Conservation (phyloP, 768 basidiomycete genomes). For the Lactifluus hygrophoroides region DNA sequence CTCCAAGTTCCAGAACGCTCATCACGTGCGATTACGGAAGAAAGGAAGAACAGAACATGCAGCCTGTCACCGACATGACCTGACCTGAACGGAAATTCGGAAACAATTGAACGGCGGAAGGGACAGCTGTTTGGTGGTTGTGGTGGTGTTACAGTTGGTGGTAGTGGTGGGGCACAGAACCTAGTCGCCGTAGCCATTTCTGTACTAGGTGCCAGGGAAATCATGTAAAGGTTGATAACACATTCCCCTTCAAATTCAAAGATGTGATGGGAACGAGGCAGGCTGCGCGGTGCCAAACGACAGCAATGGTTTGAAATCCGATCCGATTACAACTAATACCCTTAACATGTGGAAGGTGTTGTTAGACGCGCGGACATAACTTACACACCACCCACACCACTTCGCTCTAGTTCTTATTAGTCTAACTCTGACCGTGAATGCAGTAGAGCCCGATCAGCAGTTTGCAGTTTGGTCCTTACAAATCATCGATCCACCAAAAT, state of each 20-base stretch:
- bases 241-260: not conserved
- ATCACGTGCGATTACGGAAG: not conserved
- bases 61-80: too few species aligned
- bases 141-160: too few species aligned
- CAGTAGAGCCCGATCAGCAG: not conserved
- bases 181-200: not conserved
- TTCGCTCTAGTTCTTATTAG: not conserved
- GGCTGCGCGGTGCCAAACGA: not conserved
- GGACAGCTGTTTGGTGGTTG: too few species aligned
- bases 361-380: not conserved
- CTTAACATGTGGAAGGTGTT: not conserved
- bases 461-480: not conserved
- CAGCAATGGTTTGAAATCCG: not conserved
- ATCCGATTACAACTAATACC: conserved; percentile 5
- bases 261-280: not conserved
- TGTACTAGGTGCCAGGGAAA: not conserved
- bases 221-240: not conserved
- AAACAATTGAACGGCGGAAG: not conserved
- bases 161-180: not conserved
- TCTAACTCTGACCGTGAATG: not conserved
- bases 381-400: too few species aligned
- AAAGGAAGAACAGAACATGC: not conserved
- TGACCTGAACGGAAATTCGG: not conserved
- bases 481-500: not conserved
- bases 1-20: too few species aligned